These are phyloP conservation scores for Fusarium napiforme DNA, from an alignment of 2,329 filamentous ascomycete species.

Conservation along the genomic window DNA sequence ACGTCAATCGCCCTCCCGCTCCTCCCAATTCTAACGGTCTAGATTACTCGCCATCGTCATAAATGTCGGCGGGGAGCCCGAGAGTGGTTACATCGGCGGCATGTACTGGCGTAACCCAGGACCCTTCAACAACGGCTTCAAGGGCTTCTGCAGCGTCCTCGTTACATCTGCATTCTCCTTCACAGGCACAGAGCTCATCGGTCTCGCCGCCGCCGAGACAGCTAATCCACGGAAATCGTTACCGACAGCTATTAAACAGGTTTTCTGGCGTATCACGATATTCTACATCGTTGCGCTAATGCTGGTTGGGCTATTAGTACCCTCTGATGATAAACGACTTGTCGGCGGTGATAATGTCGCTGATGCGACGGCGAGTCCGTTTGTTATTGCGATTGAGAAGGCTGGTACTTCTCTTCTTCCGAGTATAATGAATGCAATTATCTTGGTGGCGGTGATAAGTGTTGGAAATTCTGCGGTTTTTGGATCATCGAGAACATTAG, in stretches of 20 bases:
- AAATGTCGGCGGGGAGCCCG: slow-evolving; percentile 81
- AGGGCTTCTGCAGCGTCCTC: slow-evolving; percentile 80
- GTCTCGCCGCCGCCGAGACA: slow-evolving; percentile 80
- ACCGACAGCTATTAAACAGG: slow-evolving; percentile 89
- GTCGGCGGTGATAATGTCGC: slow-evolving; percentile 64
- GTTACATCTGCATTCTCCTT: slow-evolving; percentile 82
- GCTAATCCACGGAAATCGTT: slow-evolving; percentile 82
- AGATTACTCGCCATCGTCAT: slow-evolving; percentile 87
- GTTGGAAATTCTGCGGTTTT: slow-evolving; percentile 94
- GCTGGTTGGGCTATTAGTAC: slow-evolving; percentile 84
- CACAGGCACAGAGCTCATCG: slow-evolving; percentile 79
- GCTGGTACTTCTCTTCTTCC: slow-evolving; percentile 84
- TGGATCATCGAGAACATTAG: slow-evolving; percentile 88
- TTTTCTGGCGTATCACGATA: slow-evolving; percentile 92
- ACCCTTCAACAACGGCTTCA: slow-evolving; percentile 85
- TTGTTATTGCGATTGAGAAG: slow-evolving; percentile 90
- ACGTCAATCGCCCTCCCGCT: slow-evolving; percentile 52
- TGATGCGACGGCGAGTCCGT: slow-evolving; percentile 83
- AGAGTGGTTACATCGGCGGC: slow-evolving; percentile 82
- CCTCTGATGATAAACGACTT: slow-evolving; percentile 74
- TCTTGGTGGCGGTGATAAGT: slow-evolving; percentile 88
- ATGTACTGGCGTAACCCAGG: slow-evolving; percentile 82
- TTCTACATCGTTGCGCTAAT: slow-evolving; percentile 91
- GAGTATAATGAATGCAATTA: slow-evolving; percentile 93
- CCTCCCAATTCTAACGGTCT: neutral